A percentile compares a stretch with the other conserved stretches of the same genome.
These are phyloP conservation scores for Amaranthus hypochondriacus DNA, from an alignment of 148 eudicot genomes.

Conservation along the genomic window DNA sequence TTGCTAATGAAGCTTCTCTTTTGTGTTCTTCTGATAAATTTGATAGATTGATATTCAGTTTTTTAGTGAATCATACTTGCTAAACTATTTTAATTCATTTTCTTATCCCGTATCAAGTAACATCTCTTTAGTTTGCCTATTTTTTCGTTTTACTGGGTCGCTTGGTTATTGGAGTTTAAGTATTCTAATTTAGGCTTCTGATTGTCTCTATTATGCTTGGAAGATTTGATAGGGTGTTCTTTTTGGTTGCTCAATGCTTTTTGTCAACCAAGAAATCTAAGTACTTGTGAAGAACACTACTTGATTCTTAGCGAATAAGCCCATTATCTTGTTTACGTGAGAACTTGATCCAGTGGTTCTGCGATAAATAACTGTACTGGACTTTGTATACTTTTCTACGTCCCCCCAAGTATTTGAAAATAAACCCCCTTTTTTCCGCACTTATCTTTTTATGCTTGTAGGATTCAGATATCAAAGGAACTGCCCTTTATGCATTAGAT, in stretches of 20 bases:
- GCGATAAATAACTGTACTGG: neutral
- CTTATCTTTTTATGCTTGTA: neutral
- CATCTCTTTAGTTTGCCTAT: neutral
- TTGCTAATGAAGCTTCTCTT: neutral
- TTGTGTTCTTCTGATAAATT: neutral
- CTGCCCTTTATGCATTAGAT: neutral
- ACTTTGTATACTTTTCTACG: neutral
- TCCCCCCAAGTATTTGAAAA: neutral
- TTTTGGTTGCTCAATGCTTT: neutral
- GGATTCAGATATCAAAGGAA: neutral
- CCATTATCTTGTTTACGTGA: neutral
- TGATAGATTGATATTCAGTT: neutral
- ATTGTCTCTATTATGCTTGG: neutral
- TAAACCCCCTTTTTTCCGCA: neutral
- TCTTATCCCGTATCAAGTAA: neutral
- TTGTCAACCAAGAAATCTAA: no score
- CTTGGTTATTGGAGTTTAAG: neutral
- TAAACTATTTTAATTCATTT: neutral
- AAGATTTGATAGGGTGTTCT: neutral
- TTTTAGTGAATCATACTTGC: neutral
- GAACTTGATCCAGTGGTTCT: neutral
- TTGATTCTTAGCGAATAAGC: no score
- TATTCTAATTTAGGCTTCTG: neutral
- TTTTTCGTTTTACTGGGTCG: neutral
- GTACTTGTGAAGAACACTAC: no score